Evolutionary conservation across 768 basidiomycete genomes (phyloP).

Genomic region (Lactarius evosmus): DNA sequence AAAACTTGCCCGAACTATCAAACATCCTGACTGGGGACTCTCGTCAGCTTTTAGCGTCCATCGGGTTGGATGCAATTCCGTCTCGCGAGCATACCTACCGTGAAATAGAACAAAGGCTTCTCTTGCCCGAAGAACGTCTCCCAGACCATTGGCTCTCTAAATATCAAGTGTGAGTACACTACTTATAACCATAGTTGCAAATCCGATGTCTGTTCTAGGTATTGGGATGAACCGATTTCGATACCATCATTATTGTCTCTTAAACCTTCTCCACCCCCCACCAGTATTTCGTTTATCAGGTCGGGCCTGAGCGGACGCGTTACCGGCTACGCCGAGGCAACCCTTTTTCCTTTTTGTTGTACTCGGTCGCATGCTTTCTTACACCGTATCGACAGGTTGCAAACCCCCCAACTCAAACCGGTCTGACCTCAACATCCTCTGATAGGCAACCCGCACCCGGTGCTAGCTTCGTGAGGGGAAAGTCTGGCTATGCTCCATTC

Average conservation of each 20-base stretch:
- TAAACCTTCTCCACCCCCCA: slow-evolving; percentile 72
- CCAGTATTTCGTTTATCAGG: slow-evolving; percentile 67
- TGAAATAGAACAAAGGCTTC: slow-evolving; percentile 71
- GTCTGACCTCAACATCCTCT: slow-evolving; percentile 81
- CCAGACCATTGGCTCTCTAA: slow-evolving; percentile 70
- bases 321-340: slow-evolving; percentile 77
- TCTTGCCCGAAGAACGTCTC: slow-evolving; percentile 63
- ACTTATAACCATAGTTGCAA: slow-evolving; percentile 7
- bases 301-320: slow-evolving; percentile 77
- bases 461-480: slow-evolving; percentile 87
- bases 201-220: slow-evolving; percentile 42
- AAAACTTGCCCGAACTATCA: not conserved
- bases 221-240: slow-evolving; percentile 64
- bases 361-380: not conserved
- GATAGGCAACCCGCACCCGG: slow-evolving; percentile 78
- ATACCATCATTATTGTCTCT: slow-evolving; percentile 61
- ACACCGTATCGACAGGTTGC: slow-evolving; percentile 43
- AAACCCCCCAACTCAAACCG: slow-evolving; percentile 55
- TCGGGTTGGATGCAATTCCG: slow-evolving; percentile 58
- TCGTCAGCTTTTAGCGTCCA: slow-evolving; percentile 45
- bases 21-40: slow-evolving; percentile 35
- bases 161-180: slow-evolving; percentile 73
- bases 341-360: slow-evolving; percentile 7
- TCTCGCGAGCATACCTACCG: slow-evolving; percentile 56
- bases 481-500: slow-evolving; percentile 91